Conservation (phyloP, 768 basidiomycete genomes). For the Boletus edulis region DNA sequence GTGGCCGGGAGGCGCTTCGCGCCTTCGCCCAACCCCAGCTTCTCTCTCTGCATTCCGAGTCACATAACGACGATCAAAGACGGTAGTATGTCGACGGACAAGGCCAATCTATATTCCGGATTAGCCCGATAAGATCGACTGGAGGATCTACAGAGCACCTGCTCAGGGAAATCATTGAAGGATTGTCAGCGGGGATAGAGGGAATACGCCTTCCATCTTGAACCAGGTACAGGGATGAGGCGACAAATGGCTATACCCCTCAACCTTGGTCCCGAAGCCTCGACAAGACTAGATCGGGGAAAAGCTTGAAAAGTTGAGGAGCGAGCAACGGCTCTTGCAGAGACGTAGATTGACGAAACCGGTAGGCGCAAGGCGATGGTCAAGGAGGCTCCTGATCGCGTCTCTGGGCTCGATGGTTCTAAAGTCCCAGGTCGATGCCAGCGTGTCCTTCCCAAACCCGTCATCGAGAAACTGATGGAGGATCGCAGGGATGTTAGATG, state of each 20-base stretch:
- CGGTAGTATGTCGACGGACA: not conserved
- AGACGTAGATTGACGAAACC: slow-evolving; percentile 9
- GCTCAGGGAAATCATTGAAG: slow-evolving; percentile 47
- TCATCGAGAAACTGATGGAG: slow-evolving; percentile 25
- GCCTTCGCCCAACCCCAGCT: no score
- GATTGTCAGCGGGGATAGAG: slow-evolving; percentile 60
- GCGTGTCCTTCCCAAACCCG: slow-evolving; percentile 49
- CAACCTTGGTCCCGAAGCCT: slow-evolving; percentile 48
- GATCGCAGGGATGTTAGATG: slow-evolving; percentile 10
- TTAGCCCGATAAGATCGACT: not conserved
- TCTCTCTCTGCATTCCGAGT: no score
- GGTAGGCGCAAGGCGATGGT: slow-evolving; percentile 29
- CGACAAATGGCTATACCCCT: slow-evolving; percentile 53
- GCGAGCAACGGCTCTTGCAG: slow-evolving; percentile 23
- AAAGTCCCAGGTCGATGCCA: slow-evolving; percentile 55
- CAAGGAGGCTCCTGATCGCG: slow-evolving; percentile 38
- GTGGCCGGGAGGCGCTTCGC: no score
- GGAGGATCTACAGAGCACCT: not conserved
- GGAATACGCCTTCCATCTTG: slow-evolving; percentile 57
- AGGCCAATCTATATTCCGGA: not conserved
- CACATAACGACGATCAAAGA: no score
- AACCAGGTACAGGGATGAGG: slow-evolving; percentile 43
- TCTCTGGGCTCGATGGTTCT: slow-evolving; percentile 42
- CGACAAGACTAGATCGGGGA: slow-evolving; percentile 58
- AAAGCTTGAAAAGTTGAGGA: slow-evolving; percentile 38